A percentile compares a stretch with the other conserved stretches of the same genome.
These are phyloP conservation scores for Pyrenophora teres DNA, from an alignment of 2,329 filamentous ascomycete species.

Conservation along the genomic window DNA sequence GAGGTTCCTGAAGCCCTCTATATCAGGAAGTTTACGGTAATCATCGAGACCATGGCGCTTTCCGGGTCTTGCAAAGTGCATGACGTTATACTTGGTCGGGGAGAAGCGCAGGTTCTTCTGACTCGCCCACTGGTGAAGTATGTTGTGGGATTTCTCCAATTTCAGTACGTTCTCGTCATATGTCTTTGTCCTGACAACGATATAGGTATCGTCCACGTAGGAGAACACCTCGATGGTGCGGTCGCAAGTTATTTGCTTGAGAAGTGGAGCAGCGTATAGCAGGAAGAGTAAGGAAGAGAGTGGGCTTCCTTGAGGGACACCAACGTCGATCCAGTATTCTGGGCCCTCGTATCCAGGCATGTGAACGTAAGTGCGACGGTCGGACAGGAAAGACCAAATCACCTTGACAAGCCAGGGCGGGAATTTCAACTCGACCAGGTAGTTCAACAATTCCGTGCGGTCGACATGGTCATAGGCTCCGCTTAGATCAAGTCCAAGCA, in stretches of 20 bases:
- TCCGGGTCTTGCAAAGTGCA: background rate
- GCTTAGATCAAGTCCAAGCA: slow-evolving; percentile 1
- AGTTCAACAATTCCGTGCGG: background rate
- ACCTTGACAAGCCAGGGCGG: slow-evolving; percentile 4
- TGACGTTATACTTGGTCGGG: background rate
- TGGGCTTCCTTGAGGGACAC: slow-evolving; percentile 3
- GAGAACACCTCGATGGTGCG: background rate
- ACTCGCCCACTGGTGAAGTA: background rate
- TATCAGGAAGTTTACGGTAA: too few relatives aligned
- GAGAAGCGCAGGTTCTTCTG: background rate
- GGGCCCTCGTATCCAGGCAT: background rate
- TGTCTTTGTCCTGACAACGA: background rate
- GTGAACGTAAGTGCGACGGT: background rate
- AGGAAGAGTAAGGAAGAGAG: background rate
- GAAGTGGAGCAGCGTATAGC: background rate
- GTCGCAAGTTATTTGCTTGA: background rate
- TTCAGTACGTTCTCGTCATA: background rate
- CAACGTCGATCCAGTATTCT: background rate
- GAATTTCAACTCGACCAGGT: background rate
- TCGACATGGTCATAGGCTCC: slow-evolving; percentile 4
- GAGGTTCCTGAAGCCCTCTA: background rate
- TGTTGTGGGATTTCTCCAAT: background rate
- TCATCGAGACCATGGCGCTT: too few relatives aligned
- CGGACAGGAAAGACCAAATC: slow-evolving; percentile 1
- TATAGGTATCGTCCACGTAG: slow-evolving; percentile 1